Percentiles rank a stretch among this genome's conserved stretches.
Conservation (phyloP, 2,329 filamentous ascomycete species). For the Aspergillus pseudoterreus region DNA sequence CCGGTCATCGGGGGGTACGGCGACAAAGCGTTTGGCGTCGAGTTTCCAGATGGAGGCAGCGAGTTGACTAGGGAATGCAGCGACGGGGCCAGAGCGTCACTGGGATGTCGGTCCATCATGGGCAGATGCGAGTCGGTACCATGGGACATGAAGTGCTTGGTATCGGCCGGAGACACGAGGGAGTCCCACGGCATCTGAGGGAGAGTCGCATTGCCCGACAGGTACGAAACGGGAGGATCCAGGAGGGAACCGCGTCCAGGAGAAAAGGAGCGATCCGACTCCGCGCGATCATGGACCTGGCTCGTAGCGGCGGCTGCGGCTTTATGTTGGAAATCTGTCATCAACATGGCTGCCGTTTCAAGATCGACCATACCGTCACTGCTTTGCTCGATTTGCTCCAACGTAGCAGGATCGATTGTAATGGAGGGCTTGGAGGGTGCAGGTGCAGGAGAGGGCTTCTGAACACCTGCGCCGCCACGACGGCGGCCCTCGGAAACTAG, state of each 20-base stretch:
- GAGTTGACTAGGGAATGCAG: slow-evolving; percentile 72
- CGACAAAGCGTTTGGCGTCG: slow-evolving; percentile 69
- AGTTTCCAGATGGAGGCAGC: slow-evolving; percentile 64
- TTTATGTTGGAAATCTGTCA: slow-evolving; percentile 97
- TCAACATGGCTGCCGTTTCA: slow-evolving; percentile 96
- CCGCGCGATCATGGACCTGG: slow-evolving; percentile 46
- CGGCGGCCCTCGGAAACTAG: slow-evolving; percentile 93
- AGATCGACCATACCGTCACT: slow-evolving; percentile 91
- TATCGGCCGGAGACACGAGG: slow-evolving; percentile 71
- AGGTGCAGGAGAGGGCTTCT: slow-evolving; percentile 33
- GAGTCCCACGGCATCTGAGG: slow-evolving; percentile 90
- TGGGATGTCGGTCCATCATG: slow-evolving; percentile 62
- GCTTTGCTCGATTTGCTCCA: slow-evolving; percentile 90
- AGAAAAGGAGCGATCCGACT: slow-evolving; percentile 63
- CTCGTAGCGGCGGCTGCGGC: slow-evolving; percentile 64
- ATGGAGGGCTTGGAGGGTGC: slow-evolving; percentile 71
- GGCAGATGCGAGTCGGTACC: slow-evolving; percentile 62
- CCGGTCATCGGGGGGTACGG: slow-evolving; percentile 67
- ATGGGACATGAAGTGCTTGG: slow-evolving; percentile 67
- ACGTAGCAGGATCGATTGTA: slow-evolving; percentile 75
- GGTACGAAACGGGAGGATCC: slow-evolving; percentile 73
- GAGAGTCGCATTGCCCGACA: slow-evolving; percentile 73
- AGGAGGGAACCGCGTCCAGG: slow-evolving; percentile 68
- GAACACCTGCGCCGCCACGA: slow-evolving; percentile 39
- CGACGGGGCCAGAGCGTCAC: slow-evolving; percentile 60